Conservation (phyloP, 345 rosid species). For the Cardamine occulta region DNA sequence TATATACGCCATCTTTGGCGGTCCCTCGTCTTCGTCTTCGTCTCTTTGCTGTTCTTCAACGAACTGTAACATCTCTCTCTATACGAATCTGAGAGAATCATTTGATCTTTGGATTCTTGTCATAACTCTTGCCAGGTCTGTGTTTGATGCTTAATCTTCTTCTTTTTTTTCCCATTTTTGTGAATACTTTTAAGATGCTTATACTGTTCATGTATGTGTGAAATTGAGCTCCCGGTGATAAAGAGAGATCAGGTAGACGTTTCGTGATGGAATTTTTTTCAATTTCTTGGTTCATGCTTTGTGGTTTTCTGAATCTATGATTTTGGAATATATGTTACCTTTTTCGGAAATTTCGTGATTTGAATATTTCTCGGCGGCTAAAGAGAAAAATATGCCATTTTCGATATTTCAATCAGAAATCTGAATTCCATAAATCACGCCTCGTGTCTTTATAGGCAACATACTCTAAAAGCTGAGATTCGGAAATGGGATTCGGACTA, state of each 20-base stretch:
- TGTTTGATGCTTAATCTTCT: no score
- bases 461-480: not conserved
- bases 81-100: constrained; percentile 10
- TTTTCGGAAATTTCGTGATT: not conserved
- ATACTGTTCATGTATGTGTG: no score
- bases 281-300: no score
- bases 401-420: not conserved
- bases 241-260: no score
- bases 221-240: no score
- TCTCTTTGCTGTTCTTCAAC: constrained; percentile 31
- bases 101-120: not conserved
- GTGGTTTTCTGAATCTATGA: no score
- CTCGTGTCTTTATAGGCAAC: no score
- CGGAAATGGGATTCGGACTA: constrained; percentile 48
- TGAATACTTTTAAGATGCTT: no score
- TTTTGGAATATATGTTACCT: no score
- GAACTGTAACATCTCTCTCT: constrained; percentile 19
- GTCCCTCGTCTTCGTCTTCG: constrained; percentile 36
- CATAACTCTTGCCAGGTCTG: constrained; percentile 2
- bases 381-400: not conserved
- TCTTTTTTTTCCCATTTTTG: no score
- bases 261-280: no score
- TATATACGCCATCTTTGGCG: constrained; percentile 33
- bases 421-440: constrained; percentile 3
- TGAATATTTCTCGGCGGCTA: not conserved